These are phyloP conservation scores for Avena insularis DNA, from an alignment of 176 grass and related monocot genomes.

Conservation along the genomic window DNA sequence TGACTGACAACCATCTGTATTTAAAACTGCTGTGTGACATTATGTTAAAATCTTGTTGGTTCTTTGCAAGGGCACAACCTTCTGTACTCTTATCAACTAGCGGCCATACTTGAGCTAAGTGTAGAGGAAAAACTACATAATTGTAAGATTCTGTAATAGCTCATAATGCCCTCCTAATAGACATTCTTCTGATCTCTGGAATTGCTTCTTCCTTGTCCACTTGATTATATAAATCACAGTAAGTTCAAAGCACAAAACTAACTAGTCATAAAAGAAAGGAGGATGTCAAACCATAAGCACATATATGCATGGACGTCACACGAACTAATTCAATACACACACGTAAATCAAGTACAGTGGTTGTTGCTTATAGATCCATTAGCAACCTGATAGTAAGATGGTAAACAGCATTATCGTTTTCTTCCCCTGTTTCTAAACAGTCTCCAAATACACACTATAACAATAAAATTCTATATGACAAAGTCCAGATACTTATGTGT, in stretches of 20 bases:
- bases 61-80: not conserved
- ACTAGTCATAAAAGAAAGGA: not conserved
- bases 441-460: not conserved
- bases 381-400: not conserved
- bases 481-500: not conserved
- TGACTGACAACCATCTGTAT: not conserved
- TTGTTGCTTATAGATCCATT: not conserved
- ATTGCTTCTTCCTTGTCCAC: not conserved
- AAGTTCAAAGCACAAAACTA: not conserved
- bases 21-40: not conserved
- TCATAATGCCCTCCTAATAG: not conserved
- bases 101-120: not conserved
- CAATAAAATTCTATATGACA: not conserved
- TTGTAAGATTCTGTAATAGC: not conserved
- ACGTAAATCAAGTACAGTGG: not conserved
- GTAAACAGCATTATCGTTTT: not conserved
- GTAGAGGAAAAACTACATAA: not conserved
- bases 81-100: not conserved
- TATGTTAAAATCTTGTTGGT: not conserved
- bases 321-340: not conserved
- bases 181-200: conserved; percentile 4
- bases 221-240: not conserved
- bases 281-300: not conserved
- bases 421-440: not conserved
- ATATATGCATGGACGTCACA: not conserved